Percentiles rank a stretch among this genome's conserved stretches.
phyloP scores from a whole-genome alignment of 2,329 filamentous ascomycete genomes.

The Talaromyces sp. region DNA sequence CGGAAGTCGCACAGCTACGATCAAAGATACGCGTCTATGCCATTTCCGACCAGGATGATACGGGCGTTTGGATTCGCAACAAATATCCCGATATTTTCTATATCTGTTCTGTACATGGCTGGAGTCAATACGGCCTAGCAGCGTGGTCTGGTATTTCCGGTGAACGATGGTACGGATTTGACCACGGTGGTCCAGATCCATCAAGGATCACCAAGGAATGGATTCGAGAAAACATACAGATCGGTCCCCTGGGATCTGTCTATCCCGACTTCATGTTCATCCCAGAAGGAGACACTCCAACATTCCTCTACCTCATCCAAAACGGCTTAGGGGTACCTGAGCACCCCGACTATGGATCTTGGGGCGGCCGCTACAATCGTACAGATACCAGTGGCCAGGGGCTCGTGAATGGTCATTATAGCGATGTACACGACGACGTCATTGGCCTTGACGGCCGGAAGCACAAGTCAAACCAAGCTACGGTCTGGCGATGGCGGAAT shows the following conservation, averaged over 20 bases:
- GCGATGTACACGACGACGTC: constrained; percentile 29
- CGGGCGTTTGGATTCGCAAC: constrained; percentile 54
- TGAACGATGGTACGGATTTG: constrained; percentile 46
- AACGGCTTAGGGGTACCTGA: constrained; percentile 42
- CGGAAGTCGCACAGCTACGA: constrained; percentile 36
- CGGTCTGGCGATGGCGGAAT: constrained; percentile 53
- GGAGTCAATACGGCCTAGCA: constrained; percentile 53
- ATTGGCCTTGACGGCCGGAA: constrained; percentile 32
- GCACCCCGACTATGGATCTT: constrained; percentile 40
- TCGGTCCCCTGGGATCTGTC: constrained; percentile 45
- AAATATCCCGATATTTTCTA: constrained; percentile 56
- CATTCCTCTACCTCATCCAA: constrained; percentile 41
- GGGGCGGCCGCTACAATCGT: constrained; percentile 41
- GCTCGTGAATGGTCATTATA: neutral
- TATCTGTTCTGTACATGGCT: constrained; percentile 55
- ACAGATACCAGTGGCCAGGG: neutral
- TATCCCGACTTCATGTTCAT: constrained; percentile 52
- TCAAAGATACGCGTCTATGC: constrained; percentile 51
- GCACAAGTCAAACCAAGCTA: constrained; percentile 44
- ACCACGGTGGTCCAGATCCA: constrained; percentile 49
- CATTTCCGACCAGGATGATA: constrained; percentile 60
- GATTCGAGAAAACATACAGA: constrained; percentile 54
- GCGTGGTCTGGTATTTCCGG: constrained; percentile 57
- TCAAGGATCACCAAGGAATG: constrained; percentile 50
- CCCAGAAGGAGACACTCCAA: constrained; percentile 50